Percentiles rank a stretch among this genome's conserved stretches.
phyloP scores from a whole-genome alignment of 208 protist genomes.

The Trypanosoma avium region DNA sequence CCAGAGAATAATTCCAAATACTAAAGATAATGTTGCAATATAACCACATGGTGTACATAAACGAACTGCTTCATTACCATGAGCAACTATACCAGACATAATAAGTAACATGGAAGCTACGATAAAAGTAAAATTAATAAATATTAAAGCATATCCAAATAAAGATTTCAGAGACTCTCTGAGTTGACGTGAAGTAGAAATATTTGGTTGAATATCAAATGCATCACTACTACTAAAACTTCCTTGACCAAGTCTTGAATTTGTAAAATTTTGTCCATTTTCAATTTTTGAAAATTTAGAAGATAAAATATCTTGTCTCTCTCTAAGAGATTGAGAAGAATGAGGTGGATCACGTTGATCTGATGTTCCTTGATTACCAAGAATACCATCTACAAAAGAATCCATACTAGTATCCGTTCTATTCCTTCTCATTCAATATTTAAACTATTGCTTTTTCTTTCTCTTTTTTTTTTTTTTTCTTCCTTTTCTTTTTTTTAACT shows the following conservation, averaged over 20 bases:
- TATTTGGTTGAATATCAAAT: neutral
- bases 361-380: neutral
- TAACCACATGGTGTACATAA: slow-evolving; percentile 19
- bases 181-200: neutral
- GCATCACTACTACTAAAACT: neutral
- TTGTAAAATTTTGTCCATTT: no score
- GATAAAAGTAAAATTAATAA: slow-evolving; percentile 41
- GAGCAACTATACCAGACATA: slow-evolving; percentile 32
- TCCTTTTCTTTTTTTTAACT: neutral
- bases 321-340: neutral
- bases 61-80: slow-evolving; percentile 22
- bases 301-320: no score
- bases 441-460: neutral
- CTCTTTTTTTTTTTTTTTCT: neutral
- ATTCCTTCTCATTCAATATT: neutral
- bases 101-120: slow-evolving; percentile 34
- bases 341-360: neutral
- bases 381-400: slow-evolving; percentile 25
- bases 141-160: slow-evolving; percentile 34
- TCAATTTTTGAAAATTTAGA: no score
- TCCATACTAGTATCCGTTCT: slow-evolving; percentile 1
- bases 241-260: no score
- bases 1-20: slow-evolving; percentile 32
- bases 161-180: slow-evolving; percentile 6
- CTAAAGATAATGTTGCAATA: slow-evolving; percentile 17